Conservation (phyloP, 2,329 filamentous ascomycete species). For the Claviceps sp. region DNA sequence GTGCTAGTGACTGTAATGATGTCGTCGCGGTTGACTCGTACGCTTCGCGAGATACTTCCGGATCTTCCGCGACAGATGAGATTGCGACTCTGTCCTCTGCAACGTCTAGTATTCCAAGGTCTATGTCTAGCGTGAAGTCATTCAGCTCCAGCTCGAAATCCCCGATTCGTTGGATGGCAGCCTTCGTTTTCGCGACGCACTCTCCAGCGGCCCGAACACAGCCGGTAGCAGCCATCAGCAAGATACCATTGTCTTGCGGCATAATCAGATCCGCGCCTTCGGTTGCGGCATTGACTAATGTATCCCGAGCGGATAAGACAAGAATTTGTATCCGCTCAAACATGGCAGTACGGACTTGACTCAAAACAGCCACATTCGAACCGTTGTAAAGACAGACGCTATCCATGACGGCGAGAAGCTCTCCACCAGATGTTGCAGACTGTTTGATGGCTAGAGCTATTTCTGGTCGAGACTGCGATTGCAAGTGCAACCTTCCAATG, state of each 20-base stretch:
- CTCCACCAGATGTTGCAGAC: slow-evolving; percentile 68
- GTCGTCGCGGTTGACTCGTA: slow-evolving; percentile 22
- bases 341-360: slow-evolving; percentile 60
- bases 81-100: slow-evolving; percentile 19
- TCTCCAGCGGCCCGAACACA: slow-evolving; percentile 87
- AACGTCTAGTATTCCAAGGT: slow-evolving; percentile 37
- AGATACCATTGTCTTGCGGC: slow-evolving; percentile 61
- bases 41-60: slow-evolving; percentile 25
- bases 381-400: slow-evolving; percentile 68
- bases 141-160: slow-evolving; percentile 81
- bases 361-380: slow-evolving; percentile 51
- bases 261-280: slow-evolving; percentile 68
- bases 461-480: slow-evolving; percentile 81
- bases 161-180: slow-evolving; percentile 75
- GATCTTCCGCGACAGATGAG: slow-evolving; percentile 20
- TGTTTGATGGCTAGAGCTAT: slow-evolving; percentile 71
- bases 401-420: slow-evolving; percentile 67
- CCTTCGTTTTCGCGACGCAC: slow-evolving; percentile 75
- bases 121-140: slow-evolving; percentile 38
- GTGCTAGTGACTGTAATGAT: slow-evolving; percentile 22
- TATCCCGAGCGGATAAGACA: slow-evolving; percentile 67
- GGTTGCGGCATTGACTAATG: slow-evolving; percentile 54
- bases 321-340: slow-evolving; percentile 68
- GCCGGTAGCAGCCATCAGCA: slow-evolving; percentile 67
- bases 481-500: slow-evolving; percentile 76